Evolutionary conservation across 176 grass and related monocot species (phyloP).

Genomic region (Saccharum spontaneum): DNA sequence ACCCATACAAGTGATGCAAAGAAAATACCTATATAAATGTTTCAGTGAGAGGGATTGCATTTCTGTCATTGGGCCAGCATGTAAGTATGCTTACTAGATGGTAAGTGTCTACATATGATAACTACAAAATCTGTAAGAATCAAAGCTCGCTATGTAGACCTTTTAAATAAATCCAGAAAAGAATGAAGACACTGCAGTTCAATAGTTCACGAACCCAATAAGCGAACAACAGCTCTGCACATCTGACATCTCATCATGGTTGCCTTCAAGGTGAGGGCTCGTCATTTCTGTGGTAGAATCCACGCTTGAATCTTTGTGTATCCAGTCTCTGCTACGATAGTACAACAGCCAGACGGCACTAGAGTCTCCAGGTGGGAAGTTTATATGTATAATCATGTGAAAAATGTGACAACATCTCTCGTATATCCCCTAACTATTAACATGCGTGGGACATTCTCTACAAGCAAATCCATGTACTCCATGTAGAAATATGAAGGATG

Average conservation of each 20-base stretch:
- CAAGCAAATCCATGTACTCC: constrained; percentile 99
- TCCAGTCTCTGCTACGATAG: constrained; percentile 32
- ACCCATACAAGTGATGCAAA: not conserved
- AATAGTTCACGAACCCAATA: constrained; percentile 19
- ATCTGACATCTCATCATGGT: constrained; percentile 27
- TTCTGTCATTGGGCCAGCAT: not conserved
- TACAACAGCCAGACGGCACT: constrained; percentile 25
- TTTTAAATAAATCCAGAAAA: constrained; percentile 25
- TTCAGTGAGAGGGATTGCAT: not conserved
- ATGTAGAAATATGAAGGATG: constrained; percentile 96
- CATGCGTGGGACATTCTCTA: constrained; percentile 96
- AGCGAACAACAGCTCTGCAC: constrained; percentile 13
- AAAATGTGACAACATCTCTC: constrained; percentile 93
- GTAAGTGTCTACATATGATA: constrained; percentile 10
- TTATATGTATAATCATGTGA: constrained; percentile 62
- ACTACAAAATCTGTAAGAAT: constrained; percentile 48
- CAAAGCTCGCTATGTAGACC: constrained; percentile 26
- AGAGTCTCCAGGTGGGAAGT: constrained; percentile 14
- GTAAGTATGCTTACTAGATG: constrained; percentile 22
- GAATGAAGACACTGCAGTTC: constrained; percentile 35
- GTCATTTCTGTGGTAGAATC: constrained; percentile 28
- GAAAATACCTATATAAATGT: too few species aligned
- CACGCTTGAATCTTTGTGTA: constrained; percentile 37
- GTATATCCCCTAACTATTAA: constrained; percentile 96
- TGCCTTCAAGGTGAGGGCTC: constrained; percentile 39